Evolutionary conservation across 768 basidiomycete genomes (phyloP).

Genomic region (Leccinum variicolor): DNA sequence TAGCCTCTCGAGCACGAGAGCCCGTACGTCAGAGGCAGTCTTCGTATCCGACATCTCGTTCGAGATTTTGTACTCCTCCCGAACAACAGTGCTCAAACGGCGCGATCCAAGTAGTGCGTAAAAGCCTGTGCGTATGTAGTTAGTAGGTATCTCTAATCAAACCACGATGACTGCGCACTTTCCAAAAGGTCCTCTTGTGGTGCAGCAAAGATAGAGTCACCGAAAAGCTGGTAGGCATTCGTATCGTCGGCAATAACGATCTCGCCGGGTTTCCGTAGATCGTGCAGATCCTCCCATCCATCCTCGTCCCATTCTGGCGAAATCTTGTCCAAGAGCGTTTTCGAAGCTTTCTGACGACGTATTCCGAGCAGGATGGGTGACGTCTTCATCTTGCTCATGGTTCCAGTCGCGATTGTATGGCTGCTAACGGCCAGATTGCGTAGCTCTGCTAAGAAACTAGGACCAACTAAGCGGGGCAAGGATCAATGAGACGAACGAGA

Average conservation of each 20-base stretch:
- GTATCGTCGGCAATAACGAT: constrained; percentile 87
- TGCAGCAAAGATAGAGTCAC: constrained; percentile 68
- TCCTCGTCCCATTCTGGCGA: constrained; percentile 52
- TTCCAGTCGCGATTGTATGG: constrained; percentile 45
- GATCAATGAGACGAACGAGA: neutral
- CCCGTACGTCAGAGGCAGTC: constrained; percentile 48
- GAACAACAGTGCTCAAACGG: constrained; percentile 67
- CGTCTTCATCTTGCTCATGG: constrained; percentile 60
- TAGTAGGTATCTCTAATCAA: neutral
- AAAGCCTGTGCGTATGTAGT: constrained; percentile 46
- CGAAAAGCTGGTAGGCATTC: constrained; percentile 75
- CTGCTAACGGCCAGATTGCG: constrained; percentile 82
- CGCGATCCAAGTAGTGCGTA: constrained; percentile 75
- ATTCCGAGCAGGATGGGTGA: constrained; percentile 72
- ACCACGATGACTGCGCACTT: constrained; percentile 38
- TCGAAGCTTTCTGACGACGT: constrained; percentile 48
- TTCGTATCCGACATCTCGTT: constrained; percentile 48
- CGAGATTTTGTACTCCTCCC: constrained; percentile 69
- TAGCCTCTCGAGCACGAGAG: constrained; percentile 75
- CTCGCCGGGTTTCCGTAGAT: constrained; percentile 64
- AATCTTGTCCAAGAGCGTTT: constrained; percentile 19
- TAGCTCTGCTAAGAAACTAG: constrained; percentile 79
- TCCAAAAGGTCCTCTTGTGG: constrained; percentile 92
- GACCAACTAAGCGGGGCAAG: neutral
- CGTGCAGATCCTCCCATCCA: constrained; percentile 69